Evolutionary conservation across 2,329 filamentous ascomycete genomes (phyloP).

Genomic region (Xylaria sp.): DNA sequence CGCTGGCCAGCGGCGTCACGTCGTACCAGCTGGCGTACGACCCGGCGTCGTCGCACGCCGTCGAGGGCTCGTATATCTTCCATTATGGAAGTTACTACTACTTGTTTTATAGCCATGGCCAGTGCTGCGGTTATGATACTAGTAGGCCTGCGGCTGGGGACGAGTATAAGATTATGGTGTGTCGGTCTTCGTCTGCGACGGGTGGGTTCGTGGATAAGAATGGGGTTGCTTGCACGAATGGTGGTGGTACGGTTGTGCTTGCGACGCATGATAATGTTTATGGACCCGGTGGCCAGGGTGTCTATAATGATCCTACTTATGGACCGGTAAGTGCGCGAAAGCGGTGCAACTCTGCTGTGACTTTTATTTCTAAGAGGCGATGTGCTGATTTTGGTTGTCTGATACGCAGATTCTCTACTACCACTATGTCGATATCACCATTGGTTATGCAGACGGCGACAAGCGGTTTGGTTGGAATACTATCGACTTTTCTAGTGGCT

Average conservation of each 20-base stretch:
- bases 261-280: conserved; percentile 70
- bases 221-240: conserved; percentile 43
- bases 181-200: conserved; percentile 62
- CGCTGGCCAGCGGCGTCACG: conserved; percentile 57
- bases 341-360: neutral
- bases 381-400: conserved; percentile 2
- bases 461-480: conserved; percentile 65
- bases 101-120: conserved; percentile 68
- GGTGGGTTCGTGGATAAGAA: conserved; percentile 56
- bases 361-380: too few relatives aligned
- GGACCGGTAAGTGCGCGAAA: conserved; percentile 44
- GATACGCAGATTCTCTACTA: conserved; percentile 57
- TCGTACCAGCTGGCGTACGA: conserved; percentile 65
- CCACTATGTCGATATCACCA: conserved; percentile 53
- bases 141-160: conserved; percentile 60
- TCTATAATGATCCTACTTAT: conserved; percentile 50
- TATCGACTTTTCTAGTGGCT: conserved; percentile 60
- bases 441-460: conserved; percentile 53
- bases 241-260: conserved; percentile 70
- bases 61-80: conserved; percentile 66
- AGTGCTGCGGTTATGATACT: conserved; percentile 67
- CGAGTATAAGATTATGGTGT: conserved; percentile 73
- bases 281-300: conserved; percentile 71
- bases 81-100: conserved; percentile 68
- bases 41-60: conserved; percentile 56